A percentile compares a stretch with the other conserved stretches of the same genome.
Conservation (phyloP, 768 basidiomycete genomes). For the Mycena indigotica region DNA sequence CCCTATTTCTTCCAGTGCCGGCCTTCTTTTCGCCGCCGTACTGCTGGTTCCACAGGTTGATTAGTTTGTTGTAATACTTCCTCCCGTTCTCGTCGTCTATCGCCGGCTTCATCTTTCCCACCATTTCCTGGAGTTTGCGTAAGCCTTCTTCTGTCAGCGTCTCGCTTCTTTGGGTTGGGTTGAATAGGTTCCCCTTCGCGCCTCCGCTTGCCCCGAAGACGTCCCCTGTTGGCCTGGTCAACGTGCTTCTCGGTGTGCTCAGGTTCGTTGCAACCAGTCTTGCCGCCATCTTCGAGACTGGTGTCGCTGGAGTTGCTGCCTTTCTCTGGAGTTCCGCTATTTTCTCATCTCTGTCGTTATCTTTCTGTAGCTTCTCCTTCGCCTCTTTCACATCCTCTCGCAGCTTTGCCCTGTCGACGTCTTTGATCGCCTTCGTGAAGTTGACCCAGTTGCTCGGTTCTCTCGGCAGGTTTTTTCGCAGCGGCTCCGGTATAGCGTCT, state of each 20-base stretch:
- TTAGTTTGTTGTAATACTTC: neutral
- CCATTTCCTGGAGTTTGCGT: neutral
- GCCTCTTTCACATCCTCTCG: constrained; percentile 3
- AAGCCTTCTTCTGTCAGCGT: constrained; percentile 2
- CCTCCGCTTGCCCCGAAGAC: neutral
- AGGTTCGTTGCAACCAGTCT: neutral
- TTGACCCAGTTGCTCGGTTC: neutral
- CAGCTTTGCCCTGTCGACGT: constrained; percentile 1
- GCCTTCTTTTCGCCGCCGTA: neutral
- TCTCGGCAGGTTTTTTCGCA: constrained; percentile 3
- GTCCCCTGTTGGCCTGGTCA: neutral
- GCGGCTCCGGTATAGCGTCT: constrained; percentile 6
- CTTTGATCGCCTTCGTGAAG: constrained; percentile 1
- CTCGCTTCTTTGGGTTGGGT: too few relatives aligned
- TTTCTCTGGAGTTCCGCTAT: neutral
- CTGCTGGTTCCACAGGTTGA: constrained; percentile 1
- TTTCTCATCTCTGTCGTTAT: neutral
- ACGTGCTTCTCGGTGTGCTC: neutral
- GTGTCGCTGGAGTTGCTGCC: neutral
- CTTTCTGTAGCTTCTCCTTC: neutral
- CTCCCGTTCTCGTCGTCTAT: neutral
- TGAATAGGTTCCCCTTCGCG: neutral
- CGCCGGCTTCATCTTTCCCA: neutral
- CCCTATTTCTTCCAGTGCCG: neutral
- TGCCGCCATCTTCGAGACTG: neutral